A percentile compares a stretch with the other conserved stretches of the same genome.
Evolutionary conservation across 176 grass and related monocot genomes (phyloP).

Genomic region (Tillandsia fasciculata): DNA sequence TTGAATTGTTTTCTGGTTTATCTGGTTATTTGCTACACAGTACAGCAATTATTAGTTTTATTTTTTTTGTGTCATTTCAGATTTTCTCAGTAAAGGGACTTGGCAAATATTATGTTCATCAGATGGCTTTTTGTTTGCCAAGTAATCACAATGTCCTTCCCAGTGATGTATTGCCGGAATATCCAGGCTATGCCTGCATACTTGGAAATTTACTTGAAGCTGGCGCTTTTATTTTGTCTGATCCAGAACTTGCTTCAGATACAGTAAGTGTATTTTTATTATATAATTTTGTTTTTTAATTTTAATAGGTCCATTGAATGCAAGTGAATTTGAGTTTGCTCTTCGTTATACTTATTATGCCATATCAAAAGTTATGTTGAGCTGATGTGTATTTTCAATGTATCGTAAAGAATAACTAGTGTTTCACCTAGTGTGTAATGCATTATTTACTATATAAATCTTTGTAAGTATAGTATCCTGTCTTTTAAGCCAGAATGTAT

Average conservation of each 20-base stretch:
- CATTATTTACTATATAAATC: not conserved
- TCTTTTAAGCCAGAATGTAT: not conserved
- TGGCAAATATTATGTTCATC: constrained; percentile 73
- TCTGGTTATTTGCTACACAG: not conserved
- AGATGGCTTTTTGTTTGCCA: constrained; percentile 54
- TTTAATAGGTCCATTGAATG: not conserved
- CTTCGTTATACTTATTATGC: not conserved
- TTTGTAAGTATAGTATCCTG: not conserved
- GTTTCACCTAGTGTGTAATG: not conserved
- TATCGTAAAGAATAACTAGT: not conserved
- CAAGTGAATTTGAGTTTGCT: constrained; percentile 5
- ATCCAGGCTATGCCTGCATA: constrained; percentile 89
- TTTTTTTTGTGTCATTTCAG: constrained; percentile 26
- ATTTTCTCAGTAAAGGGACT: constrained; percentile 63
- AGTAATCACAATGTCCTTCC: constrained; percentile 41
- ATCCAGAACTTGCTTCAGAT: constrained; percentile 53
- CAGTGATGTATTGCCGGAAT: constrained; percentile 42
- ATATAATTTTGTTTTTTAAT: not conserved
- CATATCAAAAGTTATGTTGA: not conserved
- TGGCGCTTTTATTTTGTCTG: constrained; percentile 71
- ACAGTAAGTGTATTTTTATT: constrained; percentile 37
- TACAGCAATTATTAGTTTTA: constrained; percentile 18
- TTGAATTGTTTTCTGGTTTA: not conserved
- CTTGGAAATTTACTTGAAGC: constrained; percentile 97
- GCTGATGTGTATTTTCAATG: not conserved